These are phyloP conservation scores for Saturnispora diversa DNA, from an alignment of 805 yeast genomes.

Conservation along the genomic window DNA sequence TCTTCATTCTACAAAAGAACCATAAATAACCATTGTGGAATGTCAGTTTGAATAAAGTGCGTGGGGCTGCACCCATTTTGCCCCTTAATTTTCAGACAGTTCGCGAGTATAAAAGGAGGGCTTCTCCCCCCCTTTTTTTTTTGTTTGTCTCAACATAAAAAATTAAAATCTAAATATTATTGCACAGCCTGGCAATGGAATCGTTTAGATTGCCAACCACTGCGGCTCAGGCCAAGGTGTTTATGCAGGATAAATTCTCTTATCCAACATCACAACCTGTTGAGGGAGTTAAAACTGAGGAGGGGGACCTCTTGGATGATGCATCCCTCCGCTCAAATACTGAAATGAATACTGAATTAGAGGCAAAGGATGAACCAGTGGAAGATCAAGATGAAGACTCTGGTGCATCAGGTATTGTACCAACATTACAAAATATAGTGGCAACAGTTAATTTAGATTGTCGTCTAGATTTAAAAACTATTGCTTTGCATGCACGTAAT, in stretches of 20 bases:
- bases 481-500: slow-evolving; percentile 96
- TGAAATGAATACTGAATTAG: neutral
- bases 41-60: too few species aligned
- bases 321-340: neutral
- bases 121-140: slow-evolving; percentile 7
- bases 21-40: too few species aligned
- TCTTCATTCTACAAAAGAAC: too few species aligned
- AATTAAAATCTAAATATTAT: neutral
- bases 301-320: slow-evolving; percentile 9
- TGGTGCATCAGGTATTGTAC: slow-evolving; percentile 88
- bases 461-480: slow-evolving; percentile 90
- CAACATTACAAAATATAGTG: slow-evolving; percentile 90
- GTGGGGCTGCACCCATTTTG: too few species aligned
- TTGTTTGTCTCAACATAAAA: too few species aligned
- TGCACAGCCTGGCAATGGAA: slow-evolving; percentile 40
- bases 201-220: slow-evolving; percentile 69
- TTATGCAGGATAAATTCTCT: slow-evolving; percentile 57
- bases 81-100: too few species aligned
- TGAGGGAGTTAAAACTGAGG: slow-evolving; percentile 8
- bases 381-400: slow-evolving; percentile 10
- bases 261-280: slow-evolving; percentile 39
- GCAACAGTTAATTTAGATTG: slow-evolving; percentile 97
- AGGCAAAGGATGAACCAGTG: slow-evolving; percentile 5
- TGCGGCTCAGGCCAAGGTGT: slow-evolving; percentile 68
- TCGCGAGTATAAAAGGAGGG: slow-evolving; percentile 15